These are phyloP conservation scores for Lactarius hatsudake DNA, from an alignment of 768 basidiomycete genomes.

Conservation along the genomic window DNA sequence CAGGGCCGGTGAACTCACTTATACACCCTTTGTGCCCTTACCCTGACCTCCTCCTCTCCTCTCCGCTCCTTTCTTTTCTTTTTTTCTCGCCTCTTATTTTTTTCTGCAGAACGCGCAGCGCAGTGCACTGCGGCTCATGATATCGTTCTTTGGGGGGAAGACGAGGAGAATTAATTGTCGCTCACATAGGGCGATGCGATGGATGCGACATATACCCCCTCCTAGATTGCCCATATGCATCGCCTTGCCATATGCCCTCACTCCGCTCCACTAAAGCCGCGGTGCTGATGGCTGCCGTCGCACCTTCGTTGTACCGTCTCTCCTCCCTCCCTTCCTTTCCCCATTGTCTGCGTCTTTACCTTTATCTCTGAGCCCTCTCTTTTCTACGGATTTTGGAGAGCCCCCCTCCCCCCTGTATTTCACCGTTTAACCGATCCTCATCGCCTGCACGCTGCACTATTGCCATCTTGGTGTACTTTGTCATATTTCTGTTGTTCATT, in stretches of 20 bases:
- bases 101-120: not conserved
- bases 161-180: not conserved
- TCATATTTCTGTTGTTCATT: constrained; percentile 17
- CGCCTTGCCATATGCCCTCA: not conserved
- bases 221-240: constrained; percentile 14
- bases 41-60: not conserved
- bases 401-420: constrained; percentile 1
- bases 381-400: constrained; percentile 16
- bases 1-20: constrained; percentile 20
- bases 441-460: constrained; percentile 15
- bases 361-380: not conserved
- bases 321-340: not conserved
- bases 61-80: too few relatives aligned
- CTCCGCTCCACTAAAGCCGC: not conserved
- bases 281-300: constrained; percentile 9
- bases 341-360: not conserved
- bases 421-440: constrained; percentile 3
- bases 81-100: not conserved
- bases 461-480: constrained; percentile 21
- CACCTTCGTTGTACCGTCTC: constrained; percentile 11
- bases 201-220: constrained; percentile 19
- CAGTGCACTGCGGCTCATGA: constrained; percentile 8
- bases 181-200: constrained; percentile 5
- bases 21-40: not conserved
- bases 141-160: not conserved